These are phyloP conservation scores for Centrapalus pauciflorus DNA, from an alignment of 129 eudicot species.

Conservation along the genomic window DNA sequence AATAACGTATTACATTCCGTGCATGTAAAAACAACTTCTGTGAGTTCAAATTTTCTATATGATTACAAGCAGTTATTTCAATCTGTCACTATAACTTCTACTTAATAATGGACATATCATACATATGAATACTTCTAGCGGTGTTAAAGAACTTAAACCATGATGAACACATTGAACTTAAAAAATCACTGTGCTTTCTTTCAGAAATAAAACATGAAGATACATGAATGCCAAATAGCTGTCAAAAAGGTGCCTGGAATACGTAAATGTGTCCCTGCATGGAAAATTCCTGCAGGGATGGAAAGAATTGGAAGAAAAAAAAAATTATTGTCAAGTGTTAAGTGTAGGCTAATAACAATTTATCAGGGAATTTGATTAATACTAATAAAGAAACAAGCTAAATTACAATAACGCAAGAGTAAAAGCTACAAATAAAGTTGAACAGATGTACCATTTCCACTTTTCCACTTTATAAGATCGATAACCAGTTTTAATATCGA, in stretches of 20 bases:
- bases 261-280: not conserved
- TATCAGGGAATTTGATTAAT: not conserved
- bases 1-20: not conserved
- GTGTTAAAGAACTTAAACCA: not conserved
- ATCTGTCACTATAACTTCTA: not conserved
- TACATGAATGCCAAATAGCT: not conserved
- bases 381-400: conserved; percentile 1
- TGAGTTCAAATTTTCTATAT: not conserved
- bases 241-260: not conserved
- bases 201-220: not conserved
- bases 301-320: not conserved
- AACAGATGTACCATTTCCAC: conserved; percentile 52
- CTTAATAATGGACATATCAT: not conserved
- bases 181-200: not conserved
- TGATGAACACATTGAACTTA: not conserved
- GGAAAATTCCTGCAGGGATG: not conserved
- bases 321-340: not conserved
- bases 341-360: not conserved
- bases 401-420: conserved; percentile 3
- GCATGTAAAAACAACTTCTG: conserved; percentile 2
- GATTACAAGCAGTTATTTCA: conserved; percentile 1
- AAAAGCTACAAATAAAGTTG: conserved; percentile 6
- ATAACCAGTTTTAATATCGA: conserved; percentile 45
- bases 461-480: conserved; percentile 70
- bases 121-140: not conserved